Evolutionary conservation across 345 rosid species (phyloP), one percentile per base, ranked within the genome.

Genomic region (Aurinia saxatilis): DNA sequence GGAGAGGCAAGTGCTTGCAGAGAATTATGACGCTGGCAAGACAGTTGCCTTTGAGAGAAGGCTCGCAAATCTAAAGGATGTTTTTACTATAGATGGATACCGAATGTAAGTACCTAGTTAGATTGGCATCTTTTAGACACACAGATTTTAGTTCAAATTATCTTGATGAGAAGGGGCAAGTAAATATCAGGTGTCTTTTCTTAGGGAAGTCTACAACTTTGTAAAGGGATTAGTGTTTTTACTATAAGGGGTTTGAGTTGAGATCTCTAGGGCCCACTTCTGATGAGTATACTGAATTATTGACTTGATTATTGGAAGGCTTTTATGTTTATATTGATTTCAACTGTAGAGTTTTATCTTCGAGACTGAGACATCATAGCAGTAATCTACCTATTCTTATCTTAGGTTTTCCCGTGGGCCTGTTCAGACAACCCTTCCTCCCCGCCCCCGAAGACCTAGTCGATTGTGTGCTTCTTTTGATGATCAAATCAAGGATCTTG

Each of bases 1-100:
- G 30, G 98, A 91, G 81, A 83, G 96, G 60, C 95, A 79, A 68
- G 95, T 91, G 70, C 98, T 91, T 54, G 95, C 90, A 52, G 81
- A 75, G 76, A 83, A 86, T 76, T 91, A 91, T 71, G 85, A 86
- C 9, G 74, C 27, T 25, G 98, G 92, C 27, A 86, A 77, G 70
- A 63, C 74, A 30, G 81, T 88, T 67, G 95, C 98, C 66, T 91
- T 91, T 81, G 95, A 78, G 60, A 74, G 51, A 82, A 83, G 82
- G 61, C 77, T 83, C 53, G 42, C 69, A 8, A 77, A 88, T 81
- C 57, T 91, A 65, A 80, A 78, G 71, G 98, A 91, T 76, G 96
- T 91, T 55, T 80, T 65, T 74, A 88, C 98, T 34, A 67, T 79
- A 50, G 96, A 88, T 65, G 96, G 98, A 46, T 81, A 73, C 75